phyloP scores from a whole-genome alignment of 148 eudicot species.

The Bassia scoparia region DNA sequence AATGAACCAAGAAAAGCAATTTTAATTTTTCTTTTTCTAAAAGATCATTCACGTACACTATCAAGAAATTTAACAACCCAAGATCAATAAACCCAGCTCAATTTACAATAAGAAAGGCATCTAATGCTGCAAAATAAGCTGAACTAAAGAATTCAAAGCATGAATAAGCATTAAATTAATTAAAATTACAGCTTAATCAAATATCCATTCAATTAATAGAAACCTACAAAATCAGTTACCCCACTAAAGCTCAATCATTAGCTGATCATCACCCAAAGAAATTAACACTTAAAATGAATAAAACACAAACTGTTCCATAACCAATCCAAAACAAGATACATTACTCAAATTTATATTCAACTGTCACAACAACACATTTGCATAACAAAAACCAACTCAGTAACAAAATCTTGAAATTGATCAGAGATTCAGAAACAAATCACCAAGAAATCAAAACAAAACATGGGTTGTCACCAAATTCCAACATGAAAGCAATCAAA shows the following conservation, averaged over 20 bases:
- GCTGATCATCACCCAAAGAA: conserved; percentile 2
- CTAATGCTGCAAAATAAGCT: not conserved
- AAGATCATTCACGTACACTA: not conserved
- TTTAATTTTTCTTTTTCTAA: too few relatives aligned
- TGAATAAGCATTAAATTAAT: not conserved
- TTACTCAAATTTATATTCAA: not conserved
- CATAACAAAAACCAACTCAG: not conserved
- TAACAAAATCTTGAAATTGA: conserved; percentile 12
- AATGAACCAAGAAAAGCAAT: not conserved
- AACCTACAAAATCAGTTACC: not conserved
- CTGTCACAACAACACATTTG: not conserved
- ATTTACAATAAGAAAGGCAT: not conserved
- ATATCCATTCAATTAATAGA: not conserved
- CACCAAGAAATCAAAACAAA: conserved; percentile 9
- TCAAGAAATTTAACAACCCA: not conserved
- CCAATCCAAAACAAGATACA: conserved; percentile 6
- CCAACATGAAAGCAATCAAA: conserved; percentile 1
- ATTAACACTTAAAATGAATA: not conserved
- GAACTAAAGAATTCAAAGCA: not conserved
- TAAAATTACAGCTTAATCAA: not conserved
- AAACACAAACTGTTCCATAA: not conserved
- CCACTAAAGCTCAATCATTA: not conserved
- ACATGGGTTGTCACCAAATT: not conserved
- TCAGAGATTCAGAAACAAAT: not conserved
- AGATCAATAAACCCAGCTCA: conserved; percentile 8